Base-by-base conservation (phyloP, 2,329 filamentous ascomycete genomes). In the Madurella mycetomatis region DNA sequence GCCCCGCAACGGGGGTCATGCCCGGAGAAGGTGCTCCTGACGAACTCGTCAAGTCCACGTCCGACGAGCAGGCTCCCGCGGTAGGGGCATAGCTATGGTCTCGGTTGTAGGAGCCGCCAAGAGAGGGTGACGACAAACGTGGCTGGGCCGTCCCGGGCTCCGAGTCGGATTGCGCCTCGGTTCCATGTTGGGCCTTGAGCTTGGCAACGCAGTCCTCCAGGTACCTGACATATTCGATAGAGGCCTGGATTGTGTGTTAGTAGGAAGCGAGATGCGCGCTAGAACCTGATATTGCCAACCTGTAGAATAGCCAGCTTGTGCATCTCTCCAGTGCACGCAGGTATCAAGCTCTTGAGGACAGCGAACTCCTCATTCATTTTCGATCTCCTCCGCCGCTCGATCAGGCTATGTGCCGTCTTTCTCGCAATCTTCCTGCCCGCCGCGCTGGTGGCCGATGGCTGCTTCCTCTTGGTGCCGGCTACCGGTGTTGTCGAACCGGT, bases 281-380 rank as follows among this genome's bases (percentile, higher is more conserved):
- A 42, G 40, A 9, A 2, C 4, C 34, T 2, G 13, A 2, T 5
- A 15, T 5, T 25, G 70, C 79, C 60, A 70, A 95, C 92, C 83
- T 96, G 91, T 48, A 97, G 74, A 63, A 97, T 96, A 15, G 92
- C 91, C 54, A 97, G 76, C 73, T 99, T 99, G 72, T 97, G 94
- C 94, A 97, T 97, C 66, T 97, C 92, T 7, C 91, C 92, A n/a
- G 82, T 84, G 70, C 94, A 97, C 2, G 94, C 92, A 0, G 94
- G 94, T 54, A 97, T 95, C 88, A 99, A 91, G 64, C 87, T 83
- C 73, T 97, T 97, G 61, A 97, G 74, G 15, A 95, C 87, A 1
- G 85, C 88, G 73, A 97, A 97, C 73, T 97, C 94, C 69, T 97
- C 92, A 64, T 99, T 97, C 92, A 97, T 99, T 76, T 97, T 99